phyloP scores from a whole-genome alignment of 2,329 filamentous ascomycete genomes.

The Ophiocordyceps camponoti-floridani region DNA sequence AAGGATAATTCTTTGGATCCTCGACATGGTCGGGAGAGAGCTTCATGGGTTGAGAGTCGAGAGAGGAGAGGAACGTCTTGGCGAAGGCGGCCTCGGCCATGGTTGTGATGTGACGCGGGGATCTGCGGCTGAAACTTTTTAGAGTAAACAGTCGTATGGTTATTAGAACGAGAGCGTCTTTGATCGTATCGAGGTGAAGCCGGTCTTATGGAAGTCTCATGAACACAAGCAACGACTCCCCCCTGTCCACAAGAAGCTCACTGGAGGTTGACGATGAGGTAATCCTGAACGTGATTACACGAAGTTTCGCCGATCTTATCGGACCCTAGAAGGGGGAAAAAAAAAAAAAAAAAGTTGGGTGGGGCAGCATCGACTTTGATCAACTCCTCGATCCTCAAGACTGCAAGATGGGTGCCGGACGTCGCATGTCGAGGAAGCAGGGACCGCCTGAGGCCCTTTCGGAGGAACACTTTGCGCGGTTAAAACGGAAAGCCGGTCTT shows the following conservation, averaged over 20 bases:
- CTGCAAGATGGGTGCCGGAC: constrained; percentile 60
- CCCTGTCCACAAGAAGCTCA: too few species aligned
- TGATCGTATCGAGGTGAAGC: neutral
- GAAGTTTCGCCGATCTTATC: constrained; percentile 16
- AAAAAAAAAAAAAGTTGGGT: constrained; percentile 20
- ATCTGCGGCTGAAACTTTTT: neutral
- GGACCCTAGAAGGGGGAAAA: constrained; percentile 7
- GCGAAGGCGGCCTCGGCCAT: constrained; percentile 81
- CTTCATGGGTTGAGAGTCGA: constrained; percentile 66
- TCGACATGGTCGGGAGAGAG: constrained; percentile 82
- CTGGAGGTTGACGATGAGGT: neutral
- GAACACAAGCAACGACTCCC: neutral
- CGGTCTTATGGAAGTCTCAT: neutral
- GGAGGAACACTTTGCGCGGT: constrained; percentile 57
- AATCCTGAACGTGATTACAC: constrained; percentile 7
- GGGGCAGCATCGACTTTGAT: constrained; percentile 8
- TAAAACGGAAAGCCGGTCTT: constrained; percentile 71
- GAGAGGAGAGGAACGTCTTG: constrained; percentile 60
- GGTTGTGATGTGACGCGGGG: constrained; percentile 2
- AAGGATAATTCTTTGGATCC: constrained; percentile 61
- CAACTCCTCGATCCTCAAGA: neutral
- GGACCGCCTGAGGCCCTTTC: constrained; percentile 69
- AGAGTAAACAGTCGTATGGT: too few species aligned
- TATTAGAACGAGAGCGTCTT: too few species aligned
- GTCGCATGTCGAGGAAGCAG: constrained; percentile 83